phyloP scores from a whole-genome alignment of 2,329 filamentous ascomycete species.

The Nemania abortiva region DNA sequence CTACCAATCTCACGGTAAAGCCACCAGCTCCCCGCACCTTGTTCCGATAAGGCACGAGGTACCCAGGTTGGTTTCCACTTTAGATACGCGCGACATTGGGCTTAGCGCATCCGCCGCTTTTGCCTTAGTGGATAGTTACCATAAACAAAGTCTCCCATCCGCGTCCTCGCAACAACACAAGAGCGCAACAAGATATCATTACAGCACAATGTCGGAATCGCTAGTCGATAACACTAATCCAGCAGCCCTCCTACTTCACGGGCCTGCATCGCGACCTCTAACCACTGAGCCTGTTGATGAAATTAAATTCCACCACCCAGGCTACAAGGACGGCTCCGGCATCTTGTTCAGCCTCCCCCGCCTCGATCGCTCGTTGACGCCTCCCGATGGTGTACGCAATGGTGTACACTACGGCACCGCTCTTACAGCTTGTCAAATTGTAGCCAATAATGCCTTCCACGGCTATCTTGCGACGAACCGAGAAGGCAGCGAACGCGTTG shows the following conservation, averaged over 20 bases:
- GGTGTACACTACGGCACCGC: slow-evolving; percentile 19
- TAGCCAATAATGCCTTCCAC: slow-evolving; percentile 24
- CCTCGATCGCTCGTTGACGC: slow-evolving; percentile 14
- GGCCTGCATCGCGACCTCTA: not conserved
- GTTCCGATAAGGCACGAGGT: not conserved
- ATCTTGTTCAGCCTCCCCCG: slow-evolving; percentile 6
- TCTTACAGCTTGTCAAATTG: slow-evolving; percentile 23
- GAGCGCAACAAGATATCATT: too few relatives aligned
- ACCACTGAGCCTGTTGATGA: not conserved
- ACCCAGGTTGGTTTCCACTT: too few relatives aligned
- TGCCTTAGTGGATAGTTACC: too few relatives aligned
- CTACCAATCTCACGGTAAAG: slow-evolving; percentile 29
- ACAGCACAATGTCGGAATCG: not conserved
- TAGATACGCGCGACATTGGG: too few relatives aligned
- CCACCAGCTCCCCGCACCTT: slow-evolving; percentile 31
- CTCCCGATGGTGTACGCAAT: not conserved
- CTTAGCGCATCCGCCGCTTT: too few relatives aligned
- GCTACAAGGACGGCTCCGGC: not conserved
- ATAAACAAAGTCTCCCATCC: too few relatives aligned
- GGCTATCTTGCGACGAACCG: slow-evolving; percentile 21
- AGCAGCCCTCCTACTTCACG: not conserved
- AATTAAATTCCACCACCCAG: not conserved
- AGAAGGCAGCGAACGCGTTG: slow-evolving; percentile 14
- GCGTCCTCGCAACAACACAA: too few relatives aligned
- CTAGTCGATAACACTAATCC: not conserved